Evolutionary conservation across 441 rosid genomes (phyloP).

Genomic region (Pelargonium citronellum): DNA sequence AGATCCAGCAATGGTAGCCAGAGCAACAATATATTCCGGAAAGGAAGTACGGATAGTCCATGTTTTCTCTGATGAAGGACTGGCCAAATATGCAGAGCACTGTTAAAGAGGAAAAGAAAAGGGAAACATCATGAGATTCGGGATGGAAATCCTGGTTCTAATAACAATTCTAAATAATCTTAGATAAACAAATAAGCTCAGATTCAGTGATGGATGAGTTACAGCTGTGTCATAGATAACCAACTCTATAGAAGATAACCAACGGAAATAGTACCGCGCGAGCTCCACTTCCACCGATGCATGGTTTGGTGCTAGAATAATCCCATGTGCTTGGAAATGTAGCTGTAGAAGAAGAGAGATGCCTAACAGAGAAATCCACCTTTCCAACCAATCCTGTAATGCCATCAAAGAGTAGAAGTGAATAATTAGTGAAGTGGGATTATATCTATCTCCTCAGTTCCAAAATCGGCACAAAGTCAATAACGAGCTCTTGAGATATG

Average conservation of each 20-base stretch:
- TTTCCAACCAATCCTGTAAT: constrained; percentile 73
- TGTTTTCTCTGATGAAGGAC: constrained; percentile 76
- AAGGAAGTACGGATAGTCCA: constrained; percentile 94
- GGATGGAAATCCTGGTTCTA: background rate
- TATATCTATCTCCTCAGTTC: background rate
- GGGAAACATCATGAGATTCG: constrained; percentile 6
- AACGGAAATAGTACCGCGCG: constrained; percentile 45
- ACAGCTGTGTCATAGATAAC: background rate
- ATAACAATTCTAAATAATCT: background rate
- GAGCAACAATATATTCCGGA: constrained; percentile 98
- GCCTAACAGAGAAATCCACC: constrained; percentile 95
- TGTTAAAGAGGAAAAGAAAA: constrained; percentile 29
- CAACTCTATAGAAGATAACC: background rate
- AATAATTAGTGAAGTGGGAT: background rate
- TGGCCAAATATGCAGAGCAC: constrained; percentile 82
- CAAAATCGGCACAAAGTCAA: too few species aligned
- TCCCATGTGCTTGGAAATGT: constrained; percentile 66
- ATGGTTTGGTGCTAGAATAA: constrained; percentile 53
- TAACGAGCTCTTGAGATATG: too few species aligned
- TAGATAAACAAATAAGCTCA: too few species aligned
- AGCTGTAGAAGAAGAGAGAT: constrained; percentile 70
- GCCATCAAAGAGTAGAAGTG: constrained; percentile 14
- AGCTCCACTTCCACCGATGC: constrained; percentile 46
- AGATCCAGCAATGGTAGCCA: constrained; percentile 94
- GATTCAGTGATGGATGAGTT: too few species aligned